Evolutionary conservation across 2,329 filamentous ascomycete species (phyloP), one percentile per base, ranked within the genome.

Genomic region (Cyclaneusma minus): DNA sequence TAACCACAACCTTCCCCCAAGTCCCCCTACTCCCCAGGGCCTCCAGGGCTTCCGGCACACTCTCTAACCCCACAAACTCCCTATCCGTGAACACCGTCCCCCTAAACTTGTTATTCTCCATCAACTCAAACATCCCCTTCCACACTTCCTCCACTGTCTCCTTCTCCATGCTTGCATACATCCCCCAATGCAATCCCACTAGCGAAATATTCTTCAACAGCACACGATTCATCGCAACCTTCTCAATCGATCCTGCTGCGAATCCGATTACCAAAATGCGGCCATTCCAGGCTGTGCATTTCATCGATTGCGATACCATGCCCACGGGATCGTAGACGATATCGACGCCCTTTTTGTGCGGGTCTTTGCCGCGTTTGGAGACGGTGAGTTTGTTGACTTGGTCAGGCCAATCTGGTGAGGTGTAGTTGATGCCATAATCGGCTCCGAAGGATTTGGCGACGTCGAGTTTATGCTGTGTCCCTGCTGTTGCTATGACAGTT

Each of bases 311-410:
- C 38, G 91, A 83, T 25, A 94, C 81, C 47, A 94, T 56, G 1
- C 87, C 87, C 1, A 95, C 87, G 8, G 87, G 84, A 50, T 95
- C 87, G 55, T 83, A 95, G 13, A 95, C 85, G 27, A 95, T 82
- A 51, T 95, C 85, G 11, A 93, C 85, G 7, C 84, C 72, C 22
- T 62, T 56, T n/a, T n/a, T n/a, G n/a, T n/a, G n/a, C n/a, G n/a
- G n/a, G n/a, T n/a, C n/a, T n/a, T n/a, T n/a, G 6, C 49, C 70
- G 22, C 58, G 51, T 2, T 67, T 67, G 35, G 71, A 68, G 0
- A 80, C 81, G 4, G 78, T 87, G 31, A 95, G 52, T 39, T 68
- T 71, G 56, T 80, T 80, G 24, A 94, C 83, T 33, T 71, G 51
- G 3, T 61, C 58, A n/a, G 68, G 64, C 62, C 76, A 75, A 29